Conservation (phyloP, 129 eudicot genomes). For the Flaveria bidentis region DNA sequence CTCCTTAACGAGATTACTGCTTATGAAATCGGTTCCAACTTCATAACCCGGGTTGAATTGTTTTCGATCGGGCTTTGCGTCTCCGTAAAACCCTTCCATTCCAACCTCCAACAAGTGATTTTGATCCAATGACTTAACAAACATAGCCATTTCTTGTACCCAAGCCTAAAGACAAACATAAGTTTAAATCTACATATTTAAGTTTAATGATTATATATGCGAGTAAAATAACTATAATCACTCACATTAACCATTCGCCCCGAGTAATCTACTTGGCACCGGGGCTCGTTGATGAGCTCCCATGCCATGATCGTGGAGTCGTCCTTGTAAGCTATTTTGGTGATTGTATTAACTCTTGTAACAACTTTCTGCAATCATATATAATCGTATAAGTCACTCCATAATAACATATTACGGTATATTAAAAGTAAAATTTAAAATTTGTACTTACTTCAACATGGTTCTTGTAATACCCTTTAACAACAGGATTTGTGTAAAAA, state of each 20-base stretch:
- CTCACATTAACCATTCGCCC: slow-evolving; percentile 63
- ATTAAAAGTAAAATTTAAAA: neutral
- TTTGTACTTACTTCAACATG: slow-evolving; percentile 41
- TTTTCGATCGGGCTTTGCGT: slow-evolving; percentile 56
- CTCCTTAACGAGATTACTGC: slow-evolving; percentile 49
- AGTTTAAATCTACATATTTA: neutral
- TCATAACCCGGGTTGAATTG: slow-evolving; percentile 59
- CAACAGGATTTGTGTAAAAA: slow-evolving; percentile 48
- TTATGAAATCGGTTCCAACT: slow-evolving; percentile 69
- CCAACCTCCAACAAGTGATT: slow-evolving; percentile 57
- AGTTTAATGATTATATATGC: no score
- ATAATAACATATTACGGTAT: neutral
- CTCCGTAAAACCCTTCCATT: slow-evolving; percentile 75
- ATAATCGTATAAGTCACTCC: neutral
- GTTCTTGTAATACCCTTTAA: slow-evolving; percentile 51
- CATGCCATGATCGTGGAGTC: slow-evolving; percentile 78
- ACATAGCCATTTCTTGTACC: slow-evolving; percentile 68
- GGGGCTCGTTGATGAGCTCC: slow-evolving; percentile 88
- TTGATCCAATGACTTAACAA: slow-evolving; percentile 53
- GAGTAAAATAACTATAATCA: neutral
- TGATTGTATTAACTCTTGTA: slow-evolving; percentile 63
- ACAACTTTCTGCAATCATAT: slow-evolving; percentile 50
- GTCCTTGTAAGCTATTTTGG: slow-evolving; percentile 48
- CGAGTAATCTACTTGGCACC: slow-evolving; percentile 65
- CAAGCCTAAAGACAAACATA: slow-evolving; percentile 36